Evolutionary conservation across 352 stramenopile genomes (phyloP).

Genomic region (Globisporangium spiculum): DNA sequence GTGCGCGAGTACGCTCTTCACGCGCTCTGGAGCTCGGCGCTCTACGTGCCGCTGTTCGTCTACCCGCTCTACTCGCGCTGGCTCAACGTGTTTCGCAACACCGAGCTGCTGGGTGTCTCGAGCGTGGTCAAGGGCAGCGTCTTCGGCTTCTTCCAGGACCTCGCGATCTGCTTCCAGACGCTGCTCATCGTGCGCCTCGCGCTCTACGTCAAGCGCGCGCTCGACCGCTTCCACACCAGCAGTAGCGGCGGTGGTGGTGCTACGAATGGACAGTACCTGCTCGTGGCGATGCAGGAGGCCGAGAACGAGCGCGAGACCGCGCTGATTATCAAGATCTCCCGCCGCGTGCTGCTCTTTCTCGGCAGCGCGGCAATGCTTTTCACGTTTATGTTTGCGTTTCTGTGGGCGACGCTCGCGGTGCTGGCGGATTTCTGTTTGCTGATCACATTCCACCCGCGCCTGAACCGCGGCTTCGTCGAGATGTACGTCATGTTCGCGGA

Average conservation of each 20-base stretch:
- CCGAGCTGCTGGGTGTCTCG: conserved; percentile 40
- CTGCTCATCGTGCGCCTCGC: conserved; percentile 13
- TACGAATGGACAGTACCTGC: conserved; percentile 34
- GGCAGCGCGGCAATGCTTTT: conserved; percentile 1
- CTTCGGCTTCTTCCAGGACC: conserved; percentile 49
- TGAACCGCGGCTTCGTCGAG: conserved; percentile 62
- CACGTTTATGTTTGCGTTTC: conserved; percentile 29
- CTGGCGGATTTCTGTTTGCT: conserved; percentile 68
- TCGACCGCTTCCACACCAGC: conserved; percentile 21
- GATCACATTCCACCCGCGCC: conserved; percentile 56
- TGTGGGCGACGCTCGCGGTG: conserved; percentile 49
- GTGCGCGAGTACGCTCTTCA: conserved; percentile 20
- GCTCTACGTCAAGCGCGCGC: neutral
- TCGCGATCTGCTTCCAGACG: conserved; percentile 59
- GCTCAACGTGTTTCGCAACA: conserved; percentile 54
- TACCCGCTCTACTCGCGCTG: conserved; percentile 53
- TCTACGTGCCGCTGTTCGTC: conserved; percentile 56
- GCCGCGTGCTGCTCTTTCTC: conserved; percentile 5
- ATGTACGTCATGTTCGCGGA: conserved; percentile 62
- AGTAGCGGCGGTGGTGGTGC: conserved; percentile 11
- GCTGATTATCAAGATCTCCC: conserved; percentile 1
- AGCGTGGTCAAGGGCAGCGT: conserved; percentile 47
- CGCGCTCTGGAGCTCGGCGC: conserved; percentile 48
- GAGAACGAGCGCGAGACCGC: conserved; percentile 9
- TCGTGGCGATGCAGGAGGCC: conserved; percentile 17